Evolutionary conservation across 306 rosid species (phyloP), one percentile per base, ranked within the genome.

Genomic region (Vigna angularis): DNA sequence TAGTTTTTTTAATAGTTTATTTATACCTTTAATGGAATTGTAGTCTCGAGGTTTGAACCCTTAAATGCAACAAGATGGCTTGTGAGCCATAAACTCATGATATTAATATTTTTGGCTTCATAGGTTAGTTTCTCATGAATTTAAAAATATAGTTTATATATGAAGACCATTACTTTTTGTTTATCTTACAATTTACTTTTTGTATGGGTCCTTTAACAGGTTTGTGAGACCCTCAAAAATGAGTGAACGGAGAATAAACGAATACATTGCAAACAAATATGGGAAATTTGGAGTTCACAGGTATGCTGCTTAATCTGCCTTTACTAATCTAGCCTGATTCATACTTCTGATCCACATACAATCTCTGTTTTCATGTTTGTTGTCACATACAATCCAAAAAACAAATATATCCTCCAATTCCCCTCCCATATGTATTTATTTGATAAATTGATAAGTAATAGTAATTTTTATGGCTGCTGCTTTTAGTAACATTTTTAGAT

Each of bases 281-380:
- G 98, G 98, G 58, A 94, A 92, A 61, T 86, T 90, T 87, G 97
- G 98, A 72, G 98, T 92, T 26, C 91, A 90, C 66, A 91, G 93
- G 97, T 94, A 88, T 73, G 87, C 52, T 49, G 61, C 66, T 82
- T 70, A 59, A 24, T 74, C 75, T 69, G 5, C 69, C 36, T 76
- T 44, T 59, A 16, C 4, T 26, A 58, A 32, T 44, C 58, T 75
- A 22, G 28, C 51, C 50, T 71, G 56, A 47, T 49, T 77, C 45
- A 15, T 75, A 22, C 50, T 66, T 64, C 44, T 86, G 52, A 75
- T 62, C 34, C 48, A 24, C 22, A 9, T 50, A 44, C 76, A 75
- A 22, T 79, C 57, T 56, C n/a, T 12, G 44, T 42, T 67, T 74
- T 72, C 63, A 4, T 36, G 20, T 68, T 40, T 12, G 3, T 42